phyloP scores from a whole-genome alignment of 495 filamentous ascomycete species.

The Aspergillus heteromorphus region DNA sequence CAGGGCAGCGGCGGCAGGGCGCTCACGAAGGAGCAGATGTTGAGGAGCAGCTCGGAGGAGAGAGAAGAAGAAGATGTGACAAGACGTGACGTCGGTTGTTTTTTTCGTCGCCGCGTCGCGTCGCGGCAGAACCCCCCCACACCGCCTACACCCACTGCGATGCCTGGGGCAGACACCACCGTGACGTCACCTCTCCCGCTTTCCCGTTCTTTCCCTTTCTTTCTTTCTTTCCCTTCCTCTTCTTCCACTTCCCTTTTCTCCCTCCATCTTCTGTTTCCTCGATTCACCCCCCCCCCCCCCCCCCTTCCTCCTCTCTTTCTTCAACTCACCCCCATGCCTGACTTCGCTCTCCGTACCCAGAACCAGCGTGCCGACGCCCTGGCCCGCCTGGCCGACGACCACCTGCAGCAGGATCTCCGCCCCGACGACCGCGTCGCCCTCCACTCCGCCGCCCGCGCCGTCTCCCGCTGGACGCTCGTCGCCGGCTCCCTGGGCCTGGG shows the following conservation, averaged over 20 bases:
- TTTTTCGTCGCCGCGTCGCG: not conserved
- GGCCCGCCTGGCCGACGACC: slow-evolving; percentile 53
- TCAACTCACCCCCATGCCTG: not conserved
- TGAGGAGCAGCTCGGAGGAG: slow-evolving; percentile 2
- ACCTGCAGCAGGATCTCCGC: slow-evolving; percentile 57
- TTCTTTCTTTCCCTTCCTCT: no score
- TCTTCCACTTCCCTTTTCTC: no score
- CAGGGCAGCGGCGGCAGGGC: not conserved
- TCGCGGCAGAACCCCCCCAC: not conserved
- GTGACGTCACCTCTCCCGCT: no score
- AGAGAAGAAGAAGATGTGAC: not conserved
- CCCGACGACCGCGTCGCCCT: slow-evolving; percentile 55
- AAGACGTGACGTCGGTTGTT: not conserved
- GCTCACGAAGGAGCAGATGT: slow-evolving; percentile 2
- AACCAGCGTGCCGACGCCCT: slow-evolving; percentile 51
- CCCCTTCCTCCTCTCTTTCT: not conserved
- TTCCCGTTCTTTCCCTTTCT: no score
- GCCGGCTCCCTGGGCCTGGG: slow-evolving; percentile 56
- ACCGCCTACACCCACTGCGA: not conserved
- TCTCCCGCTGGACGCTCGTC: slow-evolving; percentile 49
- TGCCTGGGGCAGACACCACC: no score
- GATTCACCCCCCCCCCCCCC: no score
- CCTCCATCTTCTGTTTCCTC: no score
- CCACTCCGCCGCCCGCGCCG: slow-evolving; percentile 44
- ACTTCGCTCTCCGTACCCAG: slow-evolving; percentile 13